These are phyloP conservation scores for Penicillium bialowiezense DNA, from an alignment of 495 filamentous ascomycete genomes.

Conservation along the genomic window DNA sequence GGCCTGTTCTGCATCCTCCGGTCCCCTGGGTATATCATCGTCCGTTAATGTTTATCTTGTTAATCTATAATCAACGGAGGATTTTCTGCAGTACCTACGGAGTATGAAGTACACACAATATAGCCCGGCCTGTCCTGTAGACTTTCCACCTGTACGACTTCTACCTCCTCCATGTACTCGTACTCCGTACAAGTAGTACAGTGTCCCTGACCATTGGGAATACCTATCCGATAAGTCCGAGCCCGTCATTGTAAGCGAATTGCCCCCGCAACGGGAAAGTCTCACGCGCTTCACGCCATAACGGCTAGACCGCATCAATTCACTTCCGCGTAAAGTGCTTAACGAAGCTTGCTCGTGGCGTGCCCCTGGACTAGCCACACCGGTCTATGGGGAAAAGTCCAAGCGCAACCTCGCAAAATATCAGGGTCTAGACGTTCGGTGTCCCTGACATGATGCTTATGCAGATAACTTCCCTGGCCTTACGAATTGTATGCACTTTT, in stretches of 20 bases:
- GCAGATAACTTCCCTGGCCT: conserved; percentile 4
- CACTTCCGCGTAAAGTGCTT: conserved; percentile 15
- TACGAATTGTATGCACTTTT: too few relatives aligned
- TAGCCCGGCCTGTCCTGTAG: too few relatives aligned
- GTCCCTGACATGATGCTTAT: conserved; percentile 14
- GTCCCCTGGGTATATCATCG: conserved; percentile 4
- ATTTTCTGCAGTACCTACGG: too few relatives aligned
- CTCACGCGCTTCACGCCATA: conserved; percentile 4
- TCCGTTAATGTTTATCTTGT: too few relatives aligned
- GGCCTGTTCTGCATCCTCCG: conserved; percentile 7
- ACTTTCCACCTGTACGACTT: too few relatives aligned
- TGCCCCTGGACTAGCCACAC: conserved; percentile 11
- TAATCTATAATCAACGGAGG: too few relatives aligned
- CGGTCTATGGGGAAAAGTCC: conserved; percentile 1
- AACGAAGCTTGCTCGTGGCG: conserved; percentile 16
- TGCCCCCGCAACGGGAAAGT: conserved; percentile 13
- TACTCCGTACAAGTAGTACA: too few relatives aligned
- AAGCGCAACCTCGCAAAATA: not conserved
- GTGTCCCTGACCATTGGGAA: too few relatives aligned
- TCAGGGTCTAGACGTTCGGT: conserved; percentile 2
- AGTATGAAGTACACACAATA: too few relatives aligned
- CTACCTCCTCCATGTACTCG: too few relatives aligned
- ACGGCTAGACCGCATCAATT: conserved; percentile 11
- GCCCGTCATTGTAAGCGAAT: not conserved
- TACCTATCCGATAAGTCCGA: conserved; percentile 5